Evolutionary conservation across 2,329 filamentous ascomycete genomes (phyloP), one percentile per base, ranked within the genome.

Genomic region (Aspergillus persii): DNA sequence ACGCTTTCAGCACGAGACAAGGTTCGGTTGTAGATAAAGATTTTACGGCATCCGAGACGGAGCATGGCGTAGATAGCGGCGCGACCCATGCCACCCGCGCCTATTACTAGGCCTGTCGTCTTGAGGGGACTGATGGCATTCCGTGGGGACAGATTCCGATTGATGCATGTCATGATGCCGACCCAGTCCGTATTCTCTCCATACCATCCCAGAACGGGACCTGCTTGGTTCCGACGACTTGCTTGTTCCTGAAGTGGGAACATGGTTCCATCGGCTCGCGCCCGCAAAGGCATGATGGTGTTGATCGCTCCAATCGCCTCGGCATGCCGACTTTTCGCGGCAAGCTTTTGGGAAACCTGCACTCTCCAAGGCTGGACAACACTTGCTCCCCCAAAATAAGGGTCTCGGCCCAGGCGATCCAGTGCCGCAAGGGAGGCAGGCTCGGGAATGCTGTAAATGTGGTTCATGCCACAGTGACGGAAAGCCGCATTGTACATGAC

Each of bases 21-120:
- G 0, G 89, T 92, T 30, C 90, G 82, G 67, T 94, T 93, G 71
- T 85, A 87, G 26, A 94, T 83, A 64, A 89, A 87, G 51, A 94
- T 89, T 63, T 90, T 89, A 60, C 86, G 85, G 52, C 92, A 89
- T 3, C 90, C 90, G 7, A 93, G 80, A 66, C 90, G 89, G 27
- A 93, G 80, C 84, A 94, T 86, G 1, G 90, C 87, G 66, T 94
- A 94, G 2, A 91, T 84, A 2, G 89, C 88, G 3, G 90, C 89
- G 60, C 90, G 83, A 8, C 89, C 90, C 89, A 93, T 93, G 6
- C 90, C 90, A 48, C 84, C 84, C n/a, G 84, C 83, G 8, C 84
- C 84, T 62, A 85, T 79, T 3, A 86, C 77, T 3, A 86, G 71
- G 12, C 79, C 83, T 4, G 81, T 82, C 1, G 79, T 82, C 50